Evolutionary conservation across 768 basidiomycete species (phyloP).

Genomic region (Podaxis sp.): DNA sequence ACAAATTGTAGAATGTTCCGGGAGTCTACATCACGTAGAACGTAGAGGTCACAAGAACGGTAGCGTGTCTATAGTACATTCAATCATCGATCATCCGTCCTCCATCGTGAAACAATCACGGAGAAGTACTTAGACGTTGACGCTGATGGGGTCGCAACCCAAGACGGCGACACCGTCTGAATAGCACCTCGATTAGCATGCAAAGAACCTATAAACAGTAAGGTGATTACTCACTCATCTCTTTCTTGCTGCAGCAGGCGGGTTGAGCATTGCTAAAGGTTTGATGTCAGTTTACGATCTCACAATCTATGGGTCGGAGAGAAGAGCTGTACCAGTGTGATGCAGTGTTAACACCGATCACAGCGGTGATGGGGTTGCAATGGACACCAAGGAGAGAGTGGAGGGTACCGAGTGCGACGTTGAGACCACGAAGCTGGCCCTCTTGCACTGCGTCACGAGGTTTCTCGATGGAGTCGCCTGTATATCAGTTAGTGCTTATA

Average conservation of each 20-base stretch:
- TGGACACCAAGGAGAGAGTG: slow-evolving; percentile 12
- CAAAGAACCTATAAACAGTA: not conserved
- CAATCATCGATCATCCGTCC: not conserved
- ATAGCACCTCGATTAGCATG: not conserved
- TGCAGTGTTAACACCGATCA: slow-evolving; percentile 15
- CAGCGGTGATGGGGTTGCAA: slow-evolving; percentile 18
- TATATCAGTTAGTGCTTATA: not conserved
- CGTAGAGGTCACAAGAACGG: too few species aligned
- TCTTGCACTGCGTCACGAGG: not conserved
- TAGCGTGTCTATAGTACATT: too few species aligned
- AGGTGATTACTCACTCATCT: slow-evolving; percentile 15
- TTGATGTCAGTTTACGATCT: not conserved
- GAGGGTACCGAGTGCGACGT: not conserved
- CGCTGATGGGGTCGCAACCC: slow-evolving; percentile 18
- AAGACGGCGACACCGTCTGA: slow-evolving; percentile 15
- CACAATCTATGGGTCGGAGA: not conserved
- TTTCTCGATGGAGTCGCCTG: not conserved
- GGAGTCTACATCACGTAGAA: too few species aligned
- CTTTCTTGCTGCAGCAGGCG: slow-evolving; percentile 20
- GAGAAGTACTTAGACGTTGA: slow-evolving; percentile 9
- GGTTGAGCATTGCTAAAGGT: slow-evolving; percentile 12
- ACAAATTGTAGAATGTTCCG: too few species aligned
- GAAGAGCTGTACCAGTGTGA: slow-evolving; percentile 11
- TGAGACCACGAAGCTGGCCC: not conserved
- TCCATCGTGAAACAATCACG: not conserved